Base-by-base conservation (phyloP, 345 rosid genomes). In the Ceriops zippeliana region DNA sequence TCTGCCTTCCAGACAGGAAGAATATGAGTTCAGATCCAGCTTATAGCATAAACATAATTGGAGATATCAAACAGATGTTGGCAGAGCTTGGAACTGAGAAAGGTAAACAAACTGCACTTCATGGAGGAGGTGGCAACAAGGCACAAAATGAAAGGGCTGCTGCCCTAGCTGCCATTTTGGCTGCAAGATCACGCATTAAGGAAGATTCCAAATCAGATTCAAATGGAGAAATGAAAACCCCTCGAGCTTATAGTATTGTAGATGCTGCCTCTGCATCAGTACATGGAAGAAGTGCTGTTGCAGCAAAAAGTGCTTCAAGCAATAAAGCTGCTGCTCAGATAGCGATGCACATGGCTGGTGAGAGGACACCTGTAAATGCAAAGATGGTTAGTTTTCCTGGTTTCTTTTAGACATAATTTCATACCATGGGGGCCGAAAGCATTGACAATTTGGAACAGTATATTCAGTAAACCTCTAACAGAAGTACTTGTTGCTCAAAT, bases 191-290 rank as follows among this genome's bases (percentile, higher is more conserved):
- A 7, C 89, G 80, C 62, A 78, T 90, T 70, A 83, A 90, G 69
- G 93, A 86, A 72, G 86, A 78, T 47, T 61, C 84, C 20, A 85
- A 87, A 68, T 82, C 86, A 66, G 84, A 77, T 61, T 74, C 83
- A 64, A 71, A 90, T 62, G 96, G 84, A 38, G 88, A 80, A 57
- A 70, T 69, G 72, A 79, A 78, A 80, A 73, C 83, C 1, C 79
- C 78, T 62, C 82, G 70, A 66, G 78, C 78, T 52, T 91, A 74
- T 77, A 90, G 98, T 75, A 80, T 95, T 72, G 98, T 95, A 52
- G 98, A 95, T 81, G 98, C 96, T 62, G 99, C 97, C 49, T 95
- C 99, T 66, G 97, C 99, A 75, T 84, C 99, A 0, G 96, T 95
- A 60, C 90, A 87, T 42, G 99, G 99, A 75, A 87, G 96, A 84